Percentiles rank a stretch among this genome's conserved stretches.
Evolutionary conservation across 768 basidiomycete genomes (phyloP).

Genomic region (Mycena belliarum): DNA sequence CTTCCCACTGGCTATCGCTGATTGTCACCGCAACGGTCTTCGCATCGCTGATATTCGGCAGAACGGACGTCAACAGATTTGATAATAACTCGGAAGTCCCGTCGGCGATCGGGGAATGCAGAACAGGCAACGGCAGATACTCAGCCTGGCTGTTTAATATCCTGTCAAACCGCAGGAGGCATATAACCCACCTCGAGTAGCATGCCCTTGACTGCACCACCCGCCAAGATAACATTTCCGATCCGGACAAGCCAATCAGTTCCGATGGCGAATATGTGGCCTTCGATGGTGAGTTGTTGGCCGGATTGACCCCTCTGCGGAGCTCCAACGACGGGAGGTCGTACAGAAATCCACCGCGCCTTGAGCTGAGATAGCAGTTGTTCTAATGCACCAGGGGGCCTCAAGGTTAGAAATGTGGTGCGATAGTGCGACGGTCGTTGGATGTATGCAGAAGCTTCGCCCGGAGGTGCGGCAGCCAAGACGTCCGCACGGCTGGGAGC

Average conservation of each 20-base stretch:
- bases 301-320: constrained; percentile 51
- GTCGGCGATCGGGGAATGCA: constrained; percentile 63
- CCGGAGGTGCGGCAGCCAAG: constrained; percentile 43
- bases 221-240: constrained; percentile 75
- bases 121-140: constrained; percentile 74
- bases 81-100: constrained; percentile 75
- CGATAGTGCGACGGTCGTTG: constrained; percentile 68
- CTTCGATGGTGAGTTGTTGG: constrained; percentile 74
- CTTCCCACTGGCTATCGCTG: constrained; percentile 78
- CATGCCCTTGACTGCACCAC: constrained; percentile 81
- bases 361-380: constrained; percentile 72
- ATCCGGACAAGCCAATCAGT: constrained; percentile 81
- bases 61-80: constrained; percentile 70
- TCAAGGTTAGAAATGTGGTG: constrained; percentile 74
- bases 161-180: not conserved
- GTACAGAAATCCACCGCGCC: constrained; percentile 74
- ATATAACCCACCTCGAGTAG: constrained; percentile 63
- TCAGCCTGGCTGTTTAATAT: constrained; percentile 55
- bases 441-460: constrained; percentile 41
- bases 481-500: constrained; percentile 71
- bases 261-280: constrained; percentile 68
- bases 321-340: constrained; percentile 43
- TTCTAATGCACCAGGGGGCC: constrained; percentile 73
- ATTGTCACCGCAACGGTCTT: constrained; percentile 78
- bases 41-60: constrained; percentile 73